These are phyloP conservation scores for Phytophthora capsici DNA, from an alignment of 352 stramenopile genomes.

Conservation along the genomic window DNA sequence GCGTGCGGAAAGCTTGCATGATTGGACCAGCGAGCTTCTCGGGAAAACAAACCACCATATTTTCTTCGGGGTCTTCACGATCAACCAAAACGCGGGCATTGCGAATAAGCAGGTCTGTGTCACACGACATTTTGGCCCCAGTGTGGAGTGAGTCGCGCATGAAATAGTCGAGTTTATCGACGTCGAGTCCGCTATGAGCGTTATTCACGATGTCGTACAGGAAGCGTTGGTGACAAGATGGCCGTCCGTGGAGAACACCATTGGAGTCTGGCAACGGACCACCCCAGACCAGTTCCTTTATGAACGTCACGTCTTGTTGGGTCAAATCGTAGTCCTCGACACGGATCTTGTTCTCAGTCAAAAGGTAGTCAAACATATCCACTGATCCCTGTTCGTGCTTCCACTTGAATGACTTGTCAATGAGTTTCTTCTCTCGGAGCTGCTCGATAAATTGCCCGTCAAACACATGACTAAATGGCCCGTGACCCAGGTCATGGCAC, in stretches of 20 bases:
- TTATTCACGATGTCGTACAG: constrained; percentile 93
- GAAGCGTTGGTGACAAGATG: constrained; percentile 58
- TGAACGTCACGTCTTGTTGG: constrained; percentile 67
- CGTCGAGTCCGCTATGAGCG: constrained; percentile 81
- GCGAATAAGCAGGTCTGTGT: constrained; percentile 77
- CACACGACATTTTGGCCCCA: constrained; percentile 76
- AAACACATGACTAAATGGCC: constrained; percentile 87
- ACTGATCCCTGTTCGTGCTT: constrained; percentile 80
- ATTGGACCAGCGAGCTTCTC: constrained; percentile 88
- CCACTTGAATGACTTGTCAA: constrained; percentile 54
- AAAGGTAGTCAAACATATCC: constrained; percentile 76
- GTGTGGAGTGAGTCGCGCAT: constrained; percentile 83
- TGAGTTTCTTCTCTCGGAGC: constrained; percentile 43
- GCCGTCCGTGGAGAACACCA: constrained; percentile 45
- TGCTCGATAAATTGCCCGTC: constrained; percentile 79
- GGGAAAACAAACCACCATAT: constrained; percentile 83
- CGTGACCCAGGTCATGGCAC: constrained; percentile 81
- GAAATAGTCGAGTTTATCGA: constrained; percentile 94
- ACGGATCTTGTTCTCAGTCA: constrained; percentile 61
- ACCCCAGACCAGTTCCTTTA: constrained; percentile 84
- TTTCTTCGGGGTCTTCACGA: constrained; percentile 41
- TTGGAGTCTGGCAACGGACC: constrained; percentile 50
- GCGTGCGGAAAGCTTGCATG: constrained; percentile 89
- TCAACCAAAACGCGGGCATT: constrained; percentile 78
- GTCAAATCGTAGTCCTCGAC: constrained; percentile 58